Evolutionary conservation across 176 grass and related monocot species (phyloP), one percentile per base, ranked within the genome.

Genomic region (Cenchrus purpureus): DNA sequence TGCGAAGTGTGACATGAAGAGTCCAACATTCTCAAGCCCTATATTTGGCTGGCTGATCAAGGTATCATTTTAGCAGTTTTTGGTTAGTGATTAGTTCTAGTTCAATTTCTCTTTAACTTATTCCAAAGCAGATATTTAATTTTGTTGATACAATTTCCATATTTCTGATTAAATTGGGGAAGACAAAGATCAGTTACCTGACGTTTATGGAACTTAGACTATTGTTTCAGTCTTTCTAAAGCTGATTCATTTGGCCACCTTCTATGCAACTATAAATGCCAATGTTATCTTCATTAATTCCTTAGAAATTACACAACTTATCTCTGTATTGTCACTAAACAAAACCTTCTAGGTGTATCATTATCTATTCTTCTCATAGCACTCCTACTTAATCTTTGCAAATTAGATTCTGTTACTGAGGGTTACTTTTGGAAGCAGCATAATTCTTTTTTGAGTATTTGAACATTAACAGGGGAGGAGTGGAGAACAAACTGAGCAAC

Each of bases 1-100:
- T 56, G 56, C 66, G n/a, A 88, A 83, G 52, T 98, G 96, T 4
- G 83, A 79, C 28, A 83, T 77, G 16, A 95, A 88, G 82, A 92
- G 66, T 73, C 93, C 96, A 56, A 44, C 44, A 40, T 89, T 98
- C 87, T 72, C 81, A 65, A 90, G 89, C 66, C 96, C 90, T 65
- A 55, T 89, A 75, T 95, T 87, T 90, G 91, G 93, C 58, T 98
- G 93, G 93, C 59, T 98, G 71, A 80, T 90, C 70, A 95, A 94
- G 96, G 96, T 98, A 98, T 84, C 29, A 34, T 46, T 61, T 66
- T 82, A 60, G 19, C 74, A 68, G n/a, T 74, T 71, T 75, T 60
- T 28, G 20, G 15, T 46, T 54, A 55, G 17, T 57, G 8, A 7
- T 71, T 80, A 37, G 16, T 28, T 20, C 16, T 80, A 54, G 12